phyloP scores from a whole-genome alignment of 169 alveolate genomes.

The Plasmodium fragile region DNA sequence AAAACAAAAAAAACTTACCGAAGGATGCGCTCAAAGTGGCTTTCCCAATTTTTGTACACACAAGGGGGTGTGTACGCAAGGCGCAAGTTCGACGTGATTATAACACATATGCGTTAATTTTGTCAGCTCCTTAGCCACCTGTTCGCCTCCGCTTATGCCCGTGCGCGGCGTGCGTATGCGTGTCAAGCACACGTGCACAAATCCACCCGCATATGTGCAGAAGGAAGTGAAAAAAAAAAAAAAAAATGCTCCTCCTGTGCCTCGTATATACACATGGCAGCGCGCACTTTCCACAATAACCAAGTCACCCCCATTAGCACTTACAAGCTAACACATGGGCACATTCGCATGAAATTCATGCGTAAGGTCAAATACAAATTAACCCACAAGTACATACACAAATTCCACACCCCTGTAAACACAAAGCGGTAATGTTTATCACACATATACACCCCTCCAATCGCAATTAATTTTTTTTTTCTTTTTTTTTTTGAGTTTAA shows the following conservation, averaged over 20 bases:
- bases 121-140: background rate
- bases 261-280: background rate
- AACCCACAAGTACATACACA: conserved; percentile 1
- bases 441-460: background rate
- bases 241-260: background rate
- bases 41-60: conserved; percentile 1
- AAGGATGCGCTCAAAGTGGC: background rate
- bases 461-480: background rate
- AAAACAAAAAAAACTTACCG: background rate
- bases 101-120: background rate
- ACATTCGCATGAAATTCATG: background rate
- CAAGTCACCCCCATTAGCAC: background rate
- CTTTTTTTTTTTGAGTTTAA: background rate
- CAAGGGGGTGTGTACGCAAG: background rate
- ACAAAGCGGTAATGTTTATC: background rate
- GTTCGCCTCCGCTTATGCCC: background rate
- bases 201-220: background rate
- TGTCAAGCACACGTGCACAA: background rate
- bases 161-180: conserved; percentile 3
- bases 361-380: background rate
- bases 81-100: background rate
- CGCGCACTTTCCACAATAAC: background rate
- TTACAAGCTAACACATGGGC: background rate
- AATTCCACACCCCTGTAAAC: background rate
- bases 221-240: background rate